These are phyloP conservation scores for Mytilinidion resinicola DNA, from an alignment of 495 filamentous ascomycete genomes.

Conservation along the genomic window DNA sequence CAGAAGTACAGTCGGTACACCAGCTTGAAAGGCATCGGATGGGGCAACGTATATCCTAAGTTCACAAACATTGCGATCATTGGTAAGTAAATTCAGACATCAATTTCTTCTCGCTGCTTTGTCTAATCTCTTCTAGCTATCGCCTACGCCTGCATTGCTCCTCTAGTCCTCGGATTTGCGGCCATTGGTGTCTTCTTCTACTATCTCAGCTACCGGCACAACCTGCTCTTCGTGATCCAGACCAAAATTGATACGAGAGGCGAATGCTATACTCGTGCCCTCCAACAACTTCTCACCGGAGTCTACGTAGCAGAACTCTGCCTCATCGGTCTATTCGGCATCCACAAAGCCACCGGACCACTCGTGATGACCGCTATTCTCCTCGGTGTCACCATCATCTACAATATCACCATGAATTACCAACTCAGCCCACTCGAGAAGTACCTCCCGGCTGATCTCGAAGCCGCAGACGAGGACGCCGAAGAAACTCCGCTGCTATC, in stretches of 20 bases:
- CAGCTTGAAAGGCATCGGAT: conserved; percentile 29
- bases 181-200: conserved; percentile 30
- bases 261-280: conserved; percentile 33
- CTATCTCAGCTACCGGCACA: conserved; percentile 38
- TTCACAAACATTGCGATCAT: conserved; percentile 38
- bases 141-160: conserved; percentile 38
- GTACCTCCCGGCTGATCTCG: conserved; percentile 32
- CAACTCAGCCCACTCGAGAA: conserved; percentile 31
- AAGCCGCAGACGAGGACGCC: conserved; percentile 23
- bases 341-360: conserved; percentile 26
- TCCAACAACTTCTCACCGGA: conserved; percentile 36
- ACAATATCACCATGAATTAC: conserved; percentile 30
- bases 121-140: conserved; percentile 22
- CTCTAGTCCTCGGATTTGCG: conserved; percentile 38
- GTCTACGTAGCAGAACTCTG: conserved; percentile 37
- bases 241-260: conserved; percentile 37
- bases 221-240: conserved; percentile 32
- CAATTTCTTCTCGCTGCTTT: neutral
- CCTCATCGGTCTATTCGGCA: conserved; percentile 35
- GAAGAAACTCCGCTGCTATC: conserved; percentile 24
- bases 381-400: conserved; percentile 30
- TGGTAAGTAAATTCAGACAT: conserved; percentile 14
- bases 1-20: conserved; percentile 32
- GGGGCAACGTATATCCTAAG: conserved; percentile 36
- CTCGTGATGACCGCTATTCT: conserved; percentile 31